phyloP scores from a whole-genome alignment of 257 asterid genomes.

The Euphrasia confusa region DNA sequence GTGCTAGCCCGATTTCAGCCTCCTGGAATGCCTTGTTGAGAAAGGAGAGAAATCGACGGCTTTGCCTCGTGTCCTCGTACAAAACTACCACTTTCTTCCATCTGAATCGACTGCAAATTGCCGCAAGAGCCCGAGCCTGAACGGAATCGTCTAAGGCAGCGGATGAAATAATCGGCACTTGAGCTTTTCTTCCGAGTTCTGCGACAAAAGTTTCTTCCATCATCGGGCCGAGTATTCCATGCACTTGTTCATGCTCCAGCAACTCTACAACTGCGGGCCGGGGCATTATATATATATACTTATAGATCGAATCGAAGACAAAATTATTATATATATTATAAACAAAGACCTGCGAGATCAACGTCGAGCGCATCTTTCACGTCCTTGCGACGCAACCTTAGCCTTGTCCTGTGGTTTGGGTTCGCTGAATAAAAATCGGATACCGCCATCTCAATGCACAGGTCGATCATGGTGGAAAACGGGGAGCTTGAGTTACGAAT shows the following conservation, averaged over 20 bases:
- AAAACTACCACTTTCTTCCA: constrained; percentile 45
- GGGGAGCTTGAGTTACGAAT: constrained; percentile 43
- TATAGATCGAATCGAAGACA: too few relatives aligned
- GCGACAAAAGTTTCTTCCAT: constrained; percentile 36
- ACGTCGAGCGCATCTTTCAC: constrained; percentile 34
- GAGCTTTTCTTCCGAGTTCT: constrained; percentile 37
- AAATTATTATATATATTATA: too few relatives aligned
- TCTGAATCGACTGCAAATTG: constrained; percentile 36
- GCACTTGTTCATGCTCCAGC: constrained; percentile 42
- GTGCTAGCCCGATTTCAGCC: constrained; percentile 27
- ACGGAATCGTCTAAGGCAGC: constrained; percentile 27
- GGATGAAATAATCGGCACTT: constrained; percentile 42
- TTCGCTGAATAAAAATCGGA: constrained; percentile 39
- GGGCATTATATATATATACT: too few relatives aligned
- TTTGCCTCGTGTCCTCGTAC: constrained; percentile 44
- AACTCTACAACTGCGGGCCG: constrained; percentile 48
- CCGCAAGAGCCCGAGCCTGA: constrained; percentile 49
- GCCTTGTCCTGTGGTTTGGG: constrained; percentile 36
- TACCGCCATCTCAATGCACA: constrained; percentile 49
- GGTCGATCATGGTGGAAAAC: constrained; percentile 41
- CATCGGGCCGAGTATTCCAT: constrained; percentile 38
- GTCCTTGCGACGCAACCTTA: constrained; percentile 31
- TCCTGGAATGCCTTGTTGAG: constrained; percentile 40
- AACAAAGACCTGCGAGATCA: constrained; percentile 42
- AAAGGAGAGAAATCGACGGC: constrained; percentile 38